phyloP scores from a whole-genome alignment of 225 moss, liverwort and hornwort genomes.

The Bryoerythrophyllum caledonicum region DNA sequence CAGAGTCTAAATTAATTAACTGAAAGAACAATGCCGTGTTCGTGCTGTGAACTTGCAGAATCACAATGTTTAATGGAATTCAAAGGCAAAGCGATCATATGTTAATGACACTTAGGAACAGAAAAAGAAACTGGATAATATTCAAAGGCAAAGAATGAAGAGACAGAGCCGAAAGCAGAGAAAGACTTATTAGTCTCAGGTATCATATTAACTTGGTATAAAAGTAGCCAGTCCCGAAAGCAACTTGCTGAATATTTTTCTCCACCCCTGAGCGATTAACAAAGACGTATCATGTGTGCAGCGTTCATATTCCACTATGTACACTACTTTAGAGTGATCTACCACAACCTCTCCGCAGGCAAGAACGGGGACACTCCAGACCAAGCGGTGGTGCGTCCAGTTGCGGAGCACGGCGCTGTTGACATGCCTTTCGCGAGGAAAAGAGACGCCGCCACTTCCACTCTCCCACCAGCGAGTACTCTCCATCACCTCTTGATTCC shows the following conservation, averaged over 20 bases:
- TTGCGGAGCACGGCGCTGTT: conserved; percentile 59
- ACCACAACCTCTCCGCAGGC: conserved; percentile 49
- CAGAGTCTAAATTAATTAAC: conserved; percentile 25
- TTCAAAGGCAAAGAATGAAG: conserved; percentile 49
- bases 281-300: conserved; percentile 33
- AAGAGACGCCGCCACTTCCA: conserved; percentile 21
- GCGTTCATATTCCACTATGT: conserved; percentile 67
- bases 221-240: conserved; percentile 16
- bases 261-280: conserved; percentile 9
- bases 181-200: conserved; percentile 47
- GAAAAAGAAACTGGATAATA: conserved; percentile 40
- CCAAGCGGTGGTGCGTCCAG: conserved; percentile 56
- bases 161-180: conserved; percentile 49
- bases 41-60: conserved; percentile 62
- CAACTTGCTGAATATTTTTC: conserved; percentile 8
- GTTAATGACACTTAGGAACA: conserved; percentile 49
- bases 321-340: conserved; percentile 61
- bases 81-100: conserved; percentile 51
- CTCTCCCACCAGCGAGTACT: conserved; percentile 11
- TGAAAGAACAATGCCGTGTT: conserved; percentile 51
- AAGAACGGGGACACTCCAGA: conserved; percentile 30
- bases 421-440: conserved; percentile 33
- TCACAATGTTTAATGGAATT: conserved; percentile 47
- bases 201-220: conserved; percentile 40
- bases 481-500: conserved; percentile 50